Percentiles rank a stretch among this genome's conserved stretches.
Evolutionary conservation across 2,329 filamentous ascomycete genomes (phyloP).

Genomic region (Grosmannia penicillata): DNA sequence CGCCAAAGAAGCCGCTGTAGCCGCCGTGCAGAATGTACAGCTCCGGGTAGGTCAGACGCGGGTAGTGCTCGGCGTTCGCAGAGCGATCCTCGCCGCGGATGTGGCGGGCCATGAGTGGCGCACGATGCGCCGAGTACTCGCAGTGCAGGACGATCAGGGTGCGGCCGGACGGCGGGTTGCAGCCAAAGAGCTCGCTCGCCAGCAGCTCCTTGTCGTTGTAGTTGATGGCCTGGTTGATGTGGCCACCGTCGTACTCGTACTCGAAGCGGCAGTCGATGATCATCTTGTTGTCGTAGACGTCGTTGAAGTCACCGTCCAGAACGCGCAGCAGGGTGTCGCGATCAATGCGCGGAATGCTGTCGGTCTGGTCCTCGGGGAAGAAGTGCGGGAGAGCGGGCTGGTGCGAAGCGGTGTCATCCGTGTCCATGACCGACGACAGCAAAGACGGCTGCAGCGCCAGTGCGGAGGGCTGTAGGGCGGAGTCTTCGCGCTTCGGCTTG

Average conservation of each 20-base stretch:
- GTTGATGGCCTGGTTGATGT: conserved; percentile 87
- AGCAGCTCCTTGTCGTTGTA: conserved; percentile 93
- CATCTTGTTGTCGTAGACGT: conserved; percentile 64
- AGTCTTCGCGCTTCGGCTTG: conserved; percentile 56
- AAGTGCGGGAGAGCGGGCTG: conserved; percentile 70
- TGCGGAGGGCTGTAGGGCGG: conserved; percentile 24
- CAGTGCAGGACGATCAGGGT: conserved; percentile 89
- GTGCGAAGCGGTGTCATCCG: conserved; percentile 47
- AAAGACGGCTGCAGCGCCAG: conserved; percentile 31
- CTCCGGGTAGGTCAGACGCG: conserved; percentile 83
- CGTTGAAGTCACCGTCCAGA: conserved; percentile 68
- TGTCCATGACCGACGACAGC: conserved; percentile 66
- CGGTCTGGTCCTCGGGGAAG: conserved; percentile 61
- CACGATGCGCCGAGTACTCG: conserved; percentile 94
- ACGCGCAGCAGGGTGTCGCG: conserved; percentile 73
- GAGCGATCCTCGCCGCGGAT: conserved; percentile 80
- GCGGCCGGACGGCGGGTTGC: conserved; percentile 33
- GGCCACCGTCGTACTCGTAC: conserved; percentile 94
- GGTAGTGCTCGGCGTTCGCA: conserved; percentile 74
- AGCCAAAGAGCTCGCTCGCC: conserved; percentile 60
- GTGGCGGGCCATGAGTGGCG: conserved; percentile 90
- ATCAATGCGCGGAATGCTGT: conserved; percentile 78
- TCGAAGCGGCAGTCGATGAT: conserved; percentile 96
- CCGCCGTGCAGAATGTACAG: conserved; percentile 95
- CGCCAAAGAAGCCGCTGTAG: conserved; percentile 81